Evolutionary conservation across 2,329 filamentous ascomycete genomes (phyloP).

Genomic region (Lecanicillium sp.): DNA sequence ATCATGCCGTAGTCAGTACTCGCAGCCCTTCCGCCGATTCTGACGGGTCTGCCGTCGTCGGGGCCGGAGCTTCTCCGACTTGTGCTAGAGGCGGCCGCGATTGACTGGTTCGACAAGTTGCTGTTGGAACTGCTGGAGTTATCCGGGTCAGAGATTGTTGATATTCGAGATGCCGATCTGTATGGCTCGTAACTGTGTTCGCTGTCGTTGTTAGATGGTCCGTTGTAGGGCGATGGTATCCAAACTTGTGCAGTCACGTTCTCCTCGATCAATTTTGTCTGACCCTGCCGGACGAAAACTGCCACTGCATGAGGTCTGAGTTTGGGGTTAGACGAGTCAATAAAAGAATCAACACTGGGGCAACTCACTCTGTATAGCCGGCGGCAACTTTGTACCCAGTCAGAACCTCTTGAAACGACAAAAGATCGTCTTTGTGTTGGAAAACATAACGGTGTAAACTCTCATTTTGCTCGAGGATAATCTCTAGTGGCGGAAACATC

Average conservation of each 20-base stretch:
- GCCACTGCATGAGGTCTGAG: constrained; percentile 16
- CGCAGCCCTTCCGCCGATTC: constrained; percentile 10
- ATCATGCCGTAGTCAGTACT: constrained; percentile 19
- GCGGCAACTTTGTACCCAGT: constrained; percentile 16
- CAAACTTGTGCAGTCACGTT: neutral
- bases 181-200: neutral
- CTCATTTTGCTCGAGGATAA: constrained; percentile 16
- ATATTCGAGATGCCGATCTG: neutral
- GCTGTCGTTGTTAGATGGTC: neutral
- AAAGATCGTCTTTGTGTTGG: constrained; percentile 10
- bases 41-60: constrained; percentile 11
- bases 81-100: neutral
- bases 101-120: neutral
- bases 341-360: too few species aligned
- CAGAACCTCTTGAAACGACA: constrained; percentile 17
- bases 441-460: constrained; percentile 14
- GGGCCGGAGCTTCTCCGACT: constrained; percentile 4
- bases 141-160: neutral
- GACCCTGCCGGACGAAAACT: constrained; percentile 2
- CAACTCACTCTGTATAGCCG: constrained; percentile 11
- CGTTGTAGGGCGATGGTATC: neutral
- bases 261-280: neutral
- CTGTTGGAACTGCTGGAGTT: neutral
- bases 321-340: constrained; percentile 10
- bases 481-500: constrained; percentile 8